These are phyloP conservation scores for Hansenula lynferdii DNA, from an alignment of 1,139 yeast species.

Conservation along the genomic window DNA sequence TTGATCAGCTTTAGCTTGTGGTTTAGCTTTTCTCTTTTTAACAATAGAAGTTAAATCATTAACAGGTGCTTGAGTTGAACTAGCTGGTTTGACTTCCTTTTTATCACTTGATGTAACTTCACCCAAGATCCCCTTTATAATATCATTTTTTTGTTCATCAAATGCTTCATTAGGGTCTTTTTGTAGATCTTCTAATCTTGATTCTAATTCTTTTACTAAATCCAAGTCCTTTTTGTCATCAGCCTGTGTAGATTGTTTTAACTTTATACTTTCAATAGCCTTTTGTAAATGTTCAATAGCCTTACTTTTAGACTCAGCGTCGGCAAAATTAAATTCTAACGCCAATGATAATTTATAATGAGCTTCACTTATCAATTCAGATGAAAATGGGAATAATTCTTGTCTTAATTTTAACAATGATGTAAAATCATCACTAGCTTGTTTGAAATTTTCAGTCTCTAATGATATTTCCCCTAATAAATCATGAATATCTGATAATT, in stretches of 20 bases:
- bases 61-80: conserved; percentile 26
- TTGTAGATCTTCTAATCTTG: conserved; percentile 44
- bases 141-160: conserved; percentile 51
- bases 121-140: conserved; percentile 61
- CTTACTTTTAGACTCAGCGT: conserved; percentile 39
- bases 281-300: conserved; percentile 55
- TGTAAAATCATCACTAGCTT: conserved; percentile 65
- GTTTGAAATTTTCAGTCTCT: conserved; percentile 78
- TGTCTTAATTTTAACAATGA: conserved; percentile 52
- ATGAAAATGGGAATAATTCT: conserved; percentile 39
- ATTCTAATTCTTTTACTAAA: conserved; percentile 26
- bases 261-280: conserved; percentile 59
- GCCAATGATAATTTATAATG: conserved; percentile 82
- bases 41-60: conserved; percentile 56
- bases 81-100: conserved; percentile 10
- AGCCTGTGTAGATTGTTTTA: conserved; percentile 13
- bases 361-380: conserved; percentile 68
- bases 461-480: conserved; percentile 84
- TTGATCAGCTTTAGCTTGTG: conserved; percentile 1
- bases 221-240: conserved; percentile 22
- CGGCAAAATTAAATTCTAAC: conserved; percentile 60
- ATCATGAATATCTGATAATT: conserved; percentile 73
- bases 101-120: conserved; percentile 29
- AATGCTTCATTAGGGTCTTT: conserved; percentile 48
- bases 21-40: conserved; percentile 41